Conservation (phyloP, 1,284 basidiomycete genomes). For the Ceratobasidium sp. region DNA sequence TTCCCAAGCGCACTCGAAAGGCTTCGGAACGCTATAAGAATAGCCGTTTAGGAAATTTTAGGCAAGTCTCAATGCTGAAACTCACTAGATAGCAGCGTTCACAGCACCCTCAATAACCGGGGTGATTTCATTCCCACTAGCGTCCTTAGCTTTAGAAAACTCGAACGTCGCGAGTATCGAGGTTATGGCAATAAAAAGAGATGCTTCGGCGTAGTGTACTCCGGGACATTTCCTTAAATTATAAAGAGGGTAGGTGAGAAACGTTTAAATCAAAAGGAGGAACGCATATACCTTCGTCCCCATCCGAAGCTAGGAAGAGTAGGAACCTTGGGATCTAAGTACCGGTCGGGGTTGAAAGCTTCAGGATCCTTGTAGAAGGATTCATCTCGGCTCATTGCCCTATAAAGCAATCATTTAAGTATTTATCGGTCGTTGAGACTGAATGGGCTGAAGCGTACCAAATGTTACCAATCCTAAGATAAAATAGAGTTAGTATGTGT, state of each 20-base stretch:
- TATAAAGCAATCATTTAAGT: background rate
- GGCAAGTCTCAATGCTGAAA: background rate
- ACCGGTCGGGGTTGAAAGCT: constrained; percentile 29
- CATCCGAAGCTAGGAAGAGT: constrained; percentile 26
- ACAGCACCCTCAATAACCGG: background rate
- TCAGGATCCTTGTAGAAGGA: constrained; percentile 9
- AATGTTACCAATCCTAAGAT: constrained; percentile 21
- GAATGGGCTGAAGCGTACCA: constrained; percentile 1
- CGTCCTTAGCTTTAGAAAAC: constrained; percentile 19
- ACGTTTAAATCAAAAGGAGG: background rate
- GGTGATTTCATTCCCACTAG: background rate
- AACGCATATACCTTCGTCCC: constrained; percentile 21
- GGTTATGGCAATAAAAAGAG: constrained; percentile 21
- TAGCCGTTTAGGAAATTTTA: too few species aligned
- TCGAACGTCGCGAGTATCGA: constrained; percentile 9
- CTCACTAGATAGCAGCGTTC: constrained; percentile 20
- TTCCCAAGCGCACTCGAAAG: too few species aligned
- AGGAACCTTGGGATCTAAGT: constrained; percentile 29
- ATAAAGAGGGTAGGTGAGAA: background rate
- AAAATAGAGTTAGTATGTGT: too few species aligned
- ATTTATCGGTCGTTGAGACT: background rate
- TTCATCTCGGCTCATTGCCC: constrained; percentile 43
- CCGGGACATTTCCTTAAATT: constrained; percentile 31
- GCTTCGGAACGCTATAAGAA: too few species aligned
- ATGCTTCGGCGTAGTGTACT: constrained; percentile 40